Percentiles rank a stretch among this genome's conserved stretches.
Evolutionary conservation across 306 rosid species (phyloP).

Genomic region (Prunus dulcis): DNA sequence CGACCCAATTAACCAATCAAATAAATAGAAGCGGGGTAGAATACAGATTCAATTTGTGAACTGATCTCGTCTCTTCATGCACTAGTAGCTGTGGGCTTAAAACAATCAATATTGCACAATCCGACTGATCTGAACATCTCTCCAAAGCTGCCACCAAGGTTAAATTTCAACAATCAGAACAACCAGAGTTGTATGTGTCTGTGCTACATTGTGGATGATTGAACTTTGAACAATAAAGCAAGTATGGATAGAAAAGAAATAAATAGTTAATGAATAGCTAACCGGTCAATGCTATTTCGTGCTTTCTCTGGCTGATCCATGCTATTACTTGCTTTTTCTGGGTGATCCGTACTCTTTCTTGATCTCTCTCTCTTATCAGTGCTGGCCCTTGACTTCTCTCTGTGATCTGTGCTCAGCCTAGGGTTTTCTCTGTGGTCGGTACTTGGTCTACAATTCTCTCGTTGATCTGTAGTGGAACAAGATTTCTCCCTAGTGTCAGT

Average conservation of each 20-base stretch:
- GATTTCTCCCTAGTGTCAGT: conserved; percentile 73
- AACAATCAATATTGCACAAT: conserved; percentile 91
- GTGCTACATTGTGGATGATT: not conserved
- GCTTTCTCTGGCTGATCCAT: conserved; percentile 62
- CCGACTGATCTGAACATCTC: conserved; percentile 88
- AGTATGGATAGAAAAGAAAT: not conserved
- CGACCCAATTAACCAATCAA: conserved; percentile 50
- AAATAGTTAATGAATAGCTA: conserved; percentile 14
- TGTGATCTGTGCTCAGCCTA: conserved; percentile 50
- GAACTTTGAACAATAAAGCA: not conserved
- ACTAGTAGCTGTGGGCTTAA: conserved; percentile 68
- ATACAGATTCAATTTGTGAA: conserved; percentile 29
- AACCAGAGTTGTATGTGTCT: conserved; percentile 7
- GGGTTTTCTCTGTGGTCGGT: conserved; percentile 61
- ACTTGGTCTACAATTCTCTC: conserved; percentile 44
- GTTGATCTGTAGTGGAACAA: conserved; percentile 37
- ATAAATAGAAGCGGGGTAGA: conserved; percentile 26
- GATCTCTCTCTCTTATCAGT: conserved; percentile 68
- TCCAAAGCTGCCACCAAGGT: conserved; percentile 70
- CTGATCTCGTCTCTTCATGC: conserved; percentile 38
- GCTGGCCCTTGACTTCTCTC: conserved; percentile 64
- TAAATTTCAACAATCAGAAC: conserved; percentile 30
- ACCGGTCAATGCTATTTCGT: conserved; percentile 86
- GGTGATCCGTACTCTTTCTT: conserved; percentile 55
- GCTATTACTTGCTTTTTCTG: conserved; percentile 43